Percentiles rank a stretch among this genome's conserved stretches.
Conservation (phyloP, 148 eudicot genomes). For the Chenopodium formosanum region DNA sequence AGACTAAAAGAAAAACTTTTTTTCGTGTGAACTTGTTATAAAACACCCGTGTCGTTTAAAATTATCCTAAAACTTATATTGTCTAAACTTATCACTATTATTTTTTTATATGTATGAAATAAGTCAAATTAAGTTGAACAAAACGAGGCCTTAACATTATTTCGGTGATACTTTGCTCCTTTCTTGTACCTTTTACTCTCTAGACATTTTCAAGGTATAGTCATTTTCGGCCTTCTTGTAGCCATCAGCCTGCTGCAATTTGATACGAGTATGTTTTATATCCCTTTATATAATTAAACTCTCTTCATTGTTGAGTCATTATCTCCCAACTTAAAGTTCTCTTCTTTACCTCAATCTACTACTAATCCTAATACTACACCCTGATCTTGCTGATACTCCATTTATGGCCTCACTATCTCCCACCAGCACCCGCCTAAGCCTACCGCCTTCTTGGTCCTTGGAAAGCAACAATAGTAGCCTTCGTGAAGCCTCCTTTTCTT, state of each 20-base stretch:
- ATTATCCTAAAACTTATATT: no score
- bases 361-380: background rate
- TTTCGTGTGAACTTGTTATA: no score
- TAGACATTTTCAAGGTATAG: slow-evolving; percentile 18
- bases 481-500: slow-evolving; percentile 50
- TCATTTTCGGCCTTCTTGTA: slow-evolving; percentile 29
- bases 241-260: slow-evolving; percentile 7
- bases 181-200: background rate
- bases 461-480: slow-evolving; percentile 28
- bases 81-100: no score
- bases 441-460: slow-evolving; percentile 27
- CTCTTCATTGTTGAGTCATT: slow-evolving; percentile 20
- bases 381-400: background rate
- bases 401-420: slow-evolving; percentile 38
- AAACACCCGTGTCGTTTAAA: no score
- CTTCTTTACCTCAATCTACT: slow-evolving; percentile 15
- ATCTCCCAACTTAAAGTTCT: slow-evolving; percentile 8
- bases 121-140: no score
- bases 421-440: slow-evolving; percentile 19
- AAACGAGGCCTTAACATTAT: no score
- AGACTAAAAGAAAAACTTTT: no score
- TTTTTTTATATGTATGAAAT: no score
- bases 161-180: background rate
- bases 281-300: background rate
- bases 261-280: slow-evolving; percentile 8